Conservation (phyloP, 345 rosid genomes). For the Pugionium dolabratum region DNA sequence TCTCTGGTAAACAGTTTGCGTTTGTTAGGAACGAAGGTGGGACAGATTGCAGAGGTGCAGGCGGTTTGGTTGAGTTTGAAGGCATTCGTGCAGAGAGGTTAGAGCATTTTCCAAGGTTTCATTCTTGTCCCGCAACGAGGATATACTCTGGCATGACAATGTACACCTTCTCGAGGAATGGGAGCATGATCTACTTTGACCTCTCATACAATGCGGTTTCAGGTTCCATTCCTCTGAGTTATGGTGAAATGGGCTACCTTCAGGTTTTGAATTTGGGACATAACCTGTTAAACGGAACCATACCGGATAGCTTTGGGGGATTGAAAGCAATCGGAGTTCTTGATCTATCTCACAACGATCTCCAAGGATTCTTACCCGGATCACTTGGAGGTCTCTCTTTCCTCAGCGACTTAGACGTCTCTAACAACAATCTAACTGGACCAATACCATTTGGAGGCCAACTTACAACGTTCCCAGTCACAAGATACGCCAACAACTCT, state of each 20-base stretch:
- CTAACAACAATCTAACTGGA: too few species aligned
- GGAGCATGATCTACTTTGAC: conserved; percentile 92
- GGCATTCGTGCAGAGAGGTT: conserved; percentile 72
- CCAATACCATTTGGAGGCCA: too few species aligned
- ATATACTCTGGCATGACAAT: conserved; percentile 81
- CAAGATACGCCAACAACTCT: too few species aligned
- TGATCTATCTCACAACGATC: too few species aligned
- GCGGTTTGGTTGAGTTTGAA: conserved; percentile 89
- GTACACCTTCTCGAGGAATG: conserved; percentile 70
- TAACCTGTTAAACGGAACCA: conserved; percentile 64
- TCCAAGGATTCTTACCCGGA: too few species aligned
- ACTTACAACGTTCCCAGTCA: too few species aligned
- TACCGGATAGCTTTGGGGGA: conserved; percentile 80
- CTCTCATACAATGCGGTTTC: conserved; percentile 73
- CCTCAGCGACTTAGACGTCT: too few species aligned
- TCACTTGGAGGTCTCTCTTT: too few species aligned
- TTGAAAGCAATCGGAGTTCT: background rate
- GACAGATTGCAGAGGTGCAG: conserved; percentile 94
- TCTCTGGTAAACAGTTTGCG: conserved; percentile 88
- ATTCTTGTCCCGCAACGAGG: conserved; percentile 82
- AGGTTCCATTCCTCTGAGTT: conserved; percentile 66
- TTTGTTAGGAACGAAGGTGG: conserved; percentile 98
- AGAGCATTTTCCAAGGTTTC: conserved; percentile 77
- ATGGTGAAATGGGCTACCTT: conserved; percentile 68
- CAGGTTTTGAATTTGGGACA: conserved; percentile 96